Evolutionary conservation across 2,329 filamentous ascomycete species (phyloP), one percentile per base, ranked within the genome.

Genomic region (Trichoderma arundinaceum): DNA sequence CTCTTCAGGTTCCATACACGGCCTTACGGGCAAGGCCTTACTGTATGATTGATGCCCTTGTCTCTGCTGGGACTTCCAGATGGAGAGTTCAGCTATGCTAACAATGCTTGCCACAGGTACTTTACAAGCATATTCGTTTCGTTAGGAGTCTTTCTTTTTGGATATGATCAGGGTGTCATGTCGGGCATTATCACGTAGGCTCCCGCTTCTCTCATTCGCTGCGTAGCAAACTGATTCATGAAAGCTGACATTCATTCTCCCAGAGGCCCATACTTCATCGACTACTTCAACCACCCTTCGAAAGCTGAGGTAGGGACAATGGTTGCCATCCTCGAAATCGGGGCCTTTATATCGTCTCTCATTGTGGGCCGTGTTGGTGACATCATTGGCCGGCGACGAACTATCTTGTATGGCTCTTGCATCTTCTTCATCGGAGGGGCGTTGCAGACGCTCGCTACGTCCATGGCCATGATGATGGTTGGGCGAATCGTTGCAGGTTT

Each of bases 241-340:
- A 4, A 33, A 28, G 66, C 74, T 79, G 66, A 74, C 59, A 48
- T 33, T 28, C 22, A 62, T 32, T 2, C 64, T 17, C 66, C n/a
- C 62, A 97, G 94, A 66, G 94, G 94, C 69, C 85, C 88, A 9
- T 91, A 90, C 77, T 99, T 99, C 77, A 92, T 90, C 77, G 88
- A 94, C 76, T 97, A 97, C 77, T 98, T 99, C 79, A 84, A 94
- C 73, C 88, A 98, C 72, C 95, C 95, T 19, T 90, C 92, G 28
- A 87, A 87, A 72, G 92, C 93, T 53, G 88, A 97, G 76, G 89
- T 99, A 66, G 95, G 94, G 67, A 98, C 94, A 33, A 98, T 98
- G 90, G 95, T 99, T 66, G 94, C 95, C 70, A 98, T 99, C 72
- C 86, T 99, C 66, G 94, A 97, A 80, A 83, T 98, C 61, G 95